Evolutionary conservation across 2,329 filamentous ascomycete species (phyloP), one percentile per base, ranked within the genome.

Genomic region (Helminthosporium solani): DNA sequence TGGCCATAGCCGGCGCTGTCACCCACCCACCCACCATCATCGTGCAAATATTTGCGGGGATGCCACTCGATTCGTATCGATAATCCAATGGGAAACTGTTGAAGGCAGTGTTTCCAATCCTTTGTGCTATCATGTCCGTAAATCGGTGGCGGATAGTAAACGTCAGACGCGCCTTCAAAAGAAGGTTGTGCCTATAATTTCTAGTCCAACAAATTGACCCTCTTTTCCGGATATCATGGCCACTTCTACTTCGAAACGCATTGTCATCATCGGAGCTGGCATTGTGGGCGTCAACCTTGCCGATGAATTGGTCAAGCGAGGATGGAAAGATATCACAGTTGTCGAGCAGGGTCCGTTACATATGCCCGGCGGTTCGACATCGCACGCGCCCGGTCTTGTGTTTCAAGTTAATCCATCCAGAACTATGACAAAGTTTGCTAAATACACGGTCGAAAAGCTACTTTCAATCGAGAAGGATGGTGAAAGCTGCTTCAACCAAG

Each of bases 341-440:
- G 69, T 85, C 51, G 82, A 85, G 53, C 82, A 85, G 63, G 82
- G 82, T 0, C 82, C 82, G 2, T 63, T 85, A 52, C 69, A 73
- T 47, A 78, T 85, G 75, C 82, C 82, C 0, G 82, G 83, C 20
- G 82, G 82, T 35, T 85, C 83, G 21, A 85, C 83, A 6, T 85
- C 82, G 6, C 82, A 85, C 52, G 82, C 82, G 3, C 82, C 82
- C 0, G 82, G 82, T 0, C 73, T 85, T 2, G 82, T 85, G 0
- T 85, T 84, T 56, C 82, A 85, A 59, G 84, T 80, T 7, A 84
- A 79, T 40, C 63, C 71, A 1, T 81, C 77, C 38, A 81, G 78
- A 61, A 78, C 78, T 0, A 73, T 85, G 79, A 82, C 76, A 4
- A 63, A 73, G 3, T 76, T 85, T 42, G 83, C 82, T 2, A 75